A percentile compares a stretch with the other conserved stretches of the same genome.
Evolutionary conservation across 2,329 filamentous ascomycete species (phyloP).

Genomic region (Thelonectria olida): DNA sequence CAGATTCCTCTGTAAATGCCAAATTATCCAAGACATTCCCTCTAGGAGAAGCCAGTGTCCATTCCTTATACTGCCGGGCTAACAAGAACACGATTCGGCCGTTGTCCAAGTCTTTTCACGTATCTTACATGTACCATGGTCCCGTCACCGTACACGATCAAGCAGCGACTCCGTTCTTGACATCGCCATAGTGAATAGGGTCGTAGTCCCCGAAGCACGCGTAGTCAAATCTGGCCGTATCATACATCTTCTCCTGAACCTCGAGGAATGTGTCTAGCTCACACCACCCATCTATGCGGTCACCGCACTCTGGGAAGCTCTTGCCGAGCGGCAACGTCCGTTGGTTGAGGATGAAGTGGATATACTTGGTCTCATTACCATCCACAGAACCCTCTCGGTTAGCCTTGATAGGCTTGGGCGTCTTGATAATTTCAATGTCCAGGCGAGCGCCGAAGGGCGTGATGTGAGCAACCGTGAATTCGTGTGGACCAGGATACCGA

Average conservation of each 20-base stretch:
- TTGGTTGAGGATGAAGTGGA: constrained; percentile 80
- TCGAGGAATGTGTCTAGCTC: constrained; percentile 74
- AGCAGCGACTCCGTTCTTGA: constrained; percentile 49
- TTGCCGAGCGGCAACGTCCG: constrained; percentile 74
- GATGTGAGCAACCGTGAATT: constrained; percentile 73
- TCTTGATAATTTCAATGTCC: constrained; percentile 77
- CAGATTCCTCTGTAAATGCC: not conserved
- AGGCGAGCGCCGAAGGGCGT: constrained; percentile 78
- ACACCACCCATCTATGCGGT: constrained; percentile 79
- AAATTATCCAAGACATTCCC: not conserved
- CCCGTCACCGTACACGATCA: constrained; percentile 14
- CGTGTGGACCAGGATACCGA: constrained; percentile 64
- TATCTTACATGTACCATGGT: constrained; percentile 6
- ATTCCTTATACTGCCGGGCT: not conserved
- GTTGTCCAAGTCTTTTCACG: not conserved
- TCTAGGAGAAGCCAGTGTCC: not conserved
- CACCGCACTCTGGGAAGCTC: constrained; percentile 72
- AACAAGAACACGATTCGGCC: not conserved
- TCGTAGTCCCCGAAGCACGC: constrained; percentile 69
- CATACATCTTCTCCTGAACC: constrained; percentile 67
- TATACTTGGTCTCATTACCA: constrained; percentile 69
- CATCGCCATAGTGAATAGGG: constrained; percentile 48
- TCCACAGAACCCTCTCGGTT: constrained; percentile 63
- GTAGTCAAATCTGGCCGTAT: constrained; percentile 68
- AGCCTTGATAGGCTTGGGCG: constrained; percentile 69